These are phyloP conservation scores for Pseudopediastrum boryanum DNA, from an alignment of 139 green algal genomes.

Conservation along the genomic window DNA sequence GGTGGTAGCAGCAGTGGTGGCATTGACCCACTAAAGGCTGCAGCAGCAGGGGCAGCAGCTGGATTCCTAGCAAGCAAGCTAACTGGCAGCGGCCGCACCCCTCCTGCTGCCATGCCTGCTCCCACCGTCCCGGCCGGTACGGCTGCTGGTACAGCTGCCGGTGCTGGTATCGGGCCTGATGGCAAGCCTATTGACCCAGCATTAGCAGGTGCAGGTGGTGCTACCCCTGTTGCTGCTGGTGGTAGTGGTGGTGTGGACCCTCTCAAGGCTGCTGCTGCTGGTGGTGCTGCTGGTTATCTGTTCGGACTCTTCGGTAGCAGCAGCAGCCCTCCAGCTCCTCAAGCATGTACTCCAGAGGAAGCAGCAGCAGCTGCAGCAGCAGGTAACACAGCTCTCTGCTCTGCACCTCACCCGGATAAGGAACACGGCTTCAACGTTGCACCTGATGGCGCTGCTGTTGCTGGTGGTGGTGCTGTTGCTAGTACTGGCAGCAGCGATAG, in stretches of 20 bases:
- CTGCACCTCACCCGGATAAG: no score
- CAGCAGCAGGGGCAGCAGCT: neutral
- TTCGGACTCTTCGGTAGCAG: neutral
- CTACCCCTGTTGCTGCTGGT: neutral
- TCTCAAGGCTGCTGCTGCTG: constrained; percentile 1
- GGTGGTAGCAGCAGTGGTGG: no score
- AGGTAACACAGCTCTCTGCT: no score
- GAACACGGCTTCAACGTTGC: no score
- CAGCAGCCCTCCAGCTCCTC: neutral
- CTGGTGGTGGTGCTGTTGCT: neutral
- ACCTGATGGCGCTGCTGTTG: neutral
- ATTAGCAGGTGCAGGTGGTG: neutral
- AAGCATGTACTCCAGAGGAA: neutral
- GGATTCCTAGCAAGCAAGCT: neutral
- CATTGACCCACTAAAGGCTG: neutral
- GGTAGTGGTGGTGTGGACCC: neutral
- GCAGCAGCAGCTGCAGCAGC: constrained; percentile 1
- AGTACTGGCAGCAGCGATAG: neutral
- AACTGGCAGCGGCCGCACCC: no score
- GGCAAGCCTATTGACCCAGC: neutral
- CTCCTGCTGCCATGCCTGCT: neutral
- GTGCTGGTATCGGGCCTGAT: neutral
- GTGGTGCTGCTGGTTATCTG: no score
- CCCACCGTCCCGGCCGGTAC: neutral
- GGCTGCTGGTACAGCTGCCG: neutral